A percentile compares a stretch with the other conserved stretches of the same genome.
Conservation (phyloP, 2,329 filamentous ascomycete genomes). For the Emmonsia crescens region DNA sequence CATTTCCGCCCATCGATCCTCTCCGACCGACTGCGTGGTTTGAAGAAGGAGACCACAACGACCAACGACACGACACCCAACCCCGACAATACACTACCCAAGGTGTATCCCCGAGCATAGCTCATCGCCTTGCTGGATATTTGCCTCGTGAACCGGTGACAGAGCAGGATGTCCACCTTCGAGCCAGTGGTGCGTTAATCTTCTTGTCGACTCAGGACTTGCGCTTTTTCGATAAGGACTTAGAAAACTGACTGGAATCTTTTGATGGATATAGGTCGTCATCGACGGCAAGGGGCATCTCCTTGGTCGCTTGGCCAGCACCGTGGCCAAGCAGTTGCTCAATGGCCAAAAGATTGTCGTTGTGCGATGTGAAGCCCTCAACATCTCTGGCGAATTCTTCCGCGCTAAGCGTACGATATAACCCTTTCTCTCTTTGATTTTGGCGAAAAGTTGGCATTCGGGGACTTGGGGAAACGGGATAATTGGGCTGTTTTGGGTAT, state of each 20-base stretch:
- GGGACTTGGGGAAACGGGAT: slow-evolving; percentile 4
- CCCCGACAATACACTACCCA: slow-evolving; percentile 36
- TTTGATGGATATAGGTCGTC: slow-evolving; percentile 61
- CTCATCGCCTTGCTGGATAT: slow-evolving; percentile 32
- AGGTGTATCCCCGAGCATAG: slow-evolving; percentile 32
- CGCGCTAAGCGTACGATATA: slow-evolving; percentile 92
- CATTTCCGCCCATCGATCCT: slow-evolving; percentile 15
- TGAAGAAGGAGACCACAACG: slow-evolving; percentile 27
- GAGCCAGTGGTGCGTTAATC: slow-evolving; percentile 52
- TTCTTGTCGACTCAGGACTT: slow-evolving; percentile 7
- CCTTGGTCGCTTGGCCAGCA: slow-evolving; percentile 95
- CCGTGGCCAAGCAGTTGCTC: slow-evolving; percentile 97
- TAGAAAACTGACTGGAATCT: slow-evolving; percentile 23
- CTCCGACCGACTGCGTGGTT: slow-evolving; percentile 31
- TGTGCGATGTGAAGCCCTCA: slow-evolving; percentile 96
- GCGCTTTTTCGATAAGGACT: slow-evolving; percentile 6
- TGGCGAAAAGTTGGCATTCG: slow-evolving; percentile 10
- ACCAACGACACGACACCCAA: slow-evolving; percentile 29
- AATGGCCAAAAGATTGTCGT: slow-evolving; percentile 99
- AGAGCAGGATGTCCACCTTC: slow-evolving; percentile 53
- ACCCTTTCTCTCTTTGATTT: slow-evolving; percentile 14
- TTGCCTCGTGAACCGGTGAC: slow-evolving; percentile 32
- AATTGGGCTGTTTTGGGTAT: slow-evolving; percentile 2
- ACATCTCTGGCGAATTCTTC: slow-evolving; percentile 99
- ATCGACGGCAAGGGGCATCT: slow-evolving; percentile 99